Percentiles rank a stretch among this genome's conserved stretches.
Conservation (phyloP, 2,329 filamentous ascomycete genomes). For the Penicillium vulpinum region DNA sequence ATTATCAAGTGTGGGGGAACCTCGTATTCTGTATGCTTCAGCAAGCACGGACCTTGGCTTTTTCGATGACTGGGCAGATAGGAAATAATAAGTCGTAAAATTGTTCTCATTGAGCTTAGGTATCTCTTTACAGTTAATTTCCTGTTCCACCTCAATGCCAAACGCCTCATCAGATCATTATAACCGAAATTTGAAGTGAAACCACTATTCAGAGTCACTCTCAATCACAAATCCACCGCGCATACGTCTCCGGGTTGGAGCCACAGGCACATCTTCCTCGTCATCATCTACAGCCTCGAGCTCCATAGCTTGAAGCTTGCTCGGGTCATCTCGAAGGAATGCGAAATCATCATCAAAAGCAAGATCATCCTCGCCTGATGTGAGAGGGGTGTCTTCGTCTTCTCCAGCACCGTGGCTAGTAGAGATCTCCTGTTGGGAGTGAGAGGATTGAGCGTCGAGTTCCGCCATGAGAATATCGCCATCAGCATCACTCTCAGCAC, state of each 20-base stretch:
- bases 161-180: conserved; percentile 33
- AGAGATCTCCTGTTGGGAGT: conserved; percentile 17
- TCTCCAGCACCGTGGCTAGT: conserved; percentile 17
- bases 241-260: conserved; percentile 35
- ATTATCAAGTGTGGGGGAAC: background rate
- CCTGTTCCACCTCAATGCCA: conserved; percentile 9
- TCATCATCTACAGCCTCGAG: conserved; percentile 28
- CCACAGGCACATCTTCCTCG: conserved; percentile 35
- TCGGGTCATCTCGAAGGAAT: conserved; percentile 29
- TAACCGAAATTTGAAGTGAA: background rate
- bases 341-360: conserved; percentile 37
- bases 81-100: background rate
- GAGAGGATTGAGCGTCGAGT: conserved; percentile 18
- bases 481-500: conserved; percentile 25
- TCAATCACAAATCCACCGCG: conserved; percentile 46
- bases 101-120: conserved; percentile 1
- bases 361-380: conserved; percentile 34
- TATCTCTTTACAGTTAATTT: conserved; percentile 13
- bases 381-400: conserved; percentile 27
- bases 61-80: background rate
- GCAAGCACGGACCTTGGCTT: background rate
- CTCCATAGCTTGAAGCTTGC: conserved; percentile 11
- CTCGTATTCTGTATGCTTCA: background rate
- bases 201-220: conserved; percentile 43
- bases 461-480: conserved; percentile 37